Percentiles rank a stretch among this genome's conserved stretches.
Conservation (phyloP, 768 basidiomycete species). For the Suillus sp. region DNA sequence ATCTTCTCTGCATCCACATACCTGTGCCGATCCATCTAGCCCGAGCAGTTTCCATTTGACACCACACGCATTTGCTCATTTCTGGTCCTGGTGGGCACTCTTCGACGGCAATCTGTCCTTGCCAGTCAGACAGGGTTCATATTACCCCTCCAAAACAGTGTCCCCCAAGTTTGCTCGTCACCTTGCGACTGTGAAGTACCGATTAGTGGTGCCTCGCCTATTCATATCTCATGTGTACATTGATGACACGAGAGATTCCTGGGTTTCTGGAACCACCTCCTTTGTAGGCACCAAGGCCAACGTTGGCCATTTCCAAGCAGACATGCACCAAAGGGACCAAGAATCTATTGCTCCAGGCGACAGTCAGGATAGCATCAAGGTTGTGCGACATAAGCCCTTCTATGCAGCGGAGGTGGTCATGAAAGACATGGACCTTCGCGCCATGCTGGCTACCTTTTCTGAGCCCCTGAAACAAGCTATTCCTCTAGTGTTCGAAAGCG, state of each 20-base stretch:
- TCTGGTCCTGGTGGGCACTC: conserved; percentile 89
- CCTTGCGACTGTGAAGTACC: conserved; percentile 90
- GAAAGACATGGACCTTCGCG: conserved; percentile 74
- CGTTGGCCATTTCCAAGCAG: conserved; percentile 80
- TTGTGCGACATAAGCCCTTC: conserved; percentile 77
- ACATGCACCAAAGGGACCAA: conserved; percentile 91
- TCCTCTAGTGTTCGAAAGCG: conserved; percentile 46
- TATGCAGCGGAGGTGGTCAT: conserved; percentile 85
- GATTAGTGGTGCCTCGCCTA: conserved; percentile 72
- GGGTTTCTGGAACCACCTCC: conserved; percentile 75
- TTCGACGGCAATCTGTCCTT: conserved; percentile 80
- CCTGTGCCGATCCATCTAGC: conserved; percentile 26
- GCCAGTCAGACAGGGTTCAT: conserved; percentile 86
- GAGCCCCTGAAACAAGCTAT: conserved; percentile 69
- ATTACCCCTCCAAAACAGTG: conserved; percentile 68
- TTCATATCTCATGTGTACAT: conserved; percentile 88
- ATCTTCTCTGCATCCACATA: conserved; percentile 49
- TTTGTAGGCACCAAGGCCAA: conserved; percentile 86
- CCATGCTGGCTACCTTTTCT: conserved; percentile 73
- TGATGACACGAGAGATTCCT: conserved; percentile 78
- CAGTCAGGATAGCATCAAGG: conserved; percentile 57
- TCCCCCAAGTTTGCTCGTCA: conserved; percentile 89
- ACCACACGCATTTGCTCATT: conserved; percentile 83
- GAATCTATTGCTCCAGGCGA: conserved; percentile 65
- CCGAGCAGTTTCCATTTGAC: conserved; percentile 83